phyloP scores from a whole-genome alignment of 108 stramenopile species.

The Bacterosira constricta region DNA sequence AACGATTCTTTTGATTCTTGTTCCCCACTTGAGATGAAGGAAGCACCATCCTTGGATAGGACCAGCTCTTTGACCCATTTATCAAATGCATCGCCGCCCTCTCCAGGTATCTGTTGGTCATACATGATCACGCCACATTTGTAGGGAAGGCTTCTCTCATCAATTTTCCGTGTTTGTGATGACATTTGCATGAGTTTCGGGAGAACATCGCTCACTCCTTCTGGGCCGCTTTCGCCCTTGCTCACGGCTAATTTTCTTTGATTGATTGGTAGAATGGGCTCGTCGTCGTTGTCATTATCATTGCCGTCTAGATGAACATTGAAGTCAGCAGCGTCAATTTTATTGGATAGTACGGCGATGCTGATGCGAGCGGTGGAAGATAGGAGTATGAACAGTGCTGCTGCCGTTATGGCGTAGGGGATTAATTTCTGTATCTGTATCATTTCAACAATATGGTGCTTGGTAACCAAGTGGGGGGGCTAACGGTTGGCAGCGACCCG shows the following conservation, averaged over 20 bases:
- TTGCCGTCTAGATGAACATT: not conserved
- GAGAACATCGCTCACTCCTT: conserved; percentile 9
- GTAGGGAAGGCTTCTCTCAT: conserved; percentile 28
- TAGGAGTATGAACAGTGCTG: not conserved
- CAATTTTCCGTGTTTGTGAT: conserved; percentile 31
- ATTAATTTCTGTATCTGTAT: conserved; percentile 11
- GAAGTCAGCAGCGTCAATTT: conserved; percentile 4
- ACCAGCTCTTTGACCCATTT: conserved; percentile 30
- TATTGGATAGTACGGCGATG: not conserved
- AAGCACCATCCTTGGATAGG: conserved; percentile 24
- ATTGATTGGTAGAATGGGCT: conserved; percentile 18
- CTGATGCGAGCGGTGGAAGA: conserved; percentile 1
- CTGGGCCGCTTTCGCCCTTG: conserved; percentile 3
- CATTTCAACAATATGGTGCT: not conserved
- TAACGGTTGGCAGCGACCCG: too few relatives aligned
- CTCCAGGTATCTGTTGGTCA: conserved; percentile 33
- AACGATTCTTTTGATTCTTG: conserved; percentile 11
- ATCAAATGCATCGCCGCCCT: conserved; percentile 13
- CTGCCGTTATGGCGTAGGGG: not conserved
- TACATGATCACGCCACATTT: conserved; percentile 38
- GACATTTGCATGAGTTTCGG: conserved; percentile 9
- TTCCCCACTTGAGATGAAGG: conserved; percentile 33
- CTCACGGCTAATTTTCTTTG: conserved; percentile 11
- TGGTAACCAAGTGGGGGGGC: too few relatives aligned
- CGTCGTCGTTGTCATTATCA: not conserved